Conservation (phyloP, 352 stramenopile species). For the Blastocystis sp. region DNA sequence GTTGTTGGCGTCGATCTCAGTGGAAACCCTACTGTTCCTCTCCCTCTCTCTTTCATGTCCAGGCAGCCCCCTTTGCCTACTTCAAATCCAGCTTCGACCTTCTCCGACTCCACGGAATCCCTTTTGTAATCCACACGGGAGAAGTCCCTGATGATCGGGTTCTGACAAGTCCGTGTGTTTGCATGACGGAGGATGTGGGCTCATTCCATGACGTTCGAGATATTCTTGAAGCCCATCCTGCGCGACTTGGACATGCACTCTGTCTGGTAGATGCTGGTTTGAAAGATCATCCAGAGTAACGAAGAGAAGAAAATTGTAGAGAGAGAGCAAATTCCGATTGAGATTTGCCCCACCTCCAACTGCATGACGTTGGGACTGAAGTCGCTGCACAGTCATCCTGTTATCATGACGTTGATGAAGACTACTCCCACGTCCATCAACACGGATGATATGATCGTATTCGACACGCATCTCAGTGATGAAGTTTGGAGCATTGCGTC, state of each 20-base stretch:
- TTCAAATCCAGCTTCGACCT: not conserved
- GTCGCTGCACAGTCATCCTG: not conserved
- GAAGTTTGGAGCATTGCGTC: not conserved
- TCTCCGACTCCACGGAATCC: not conserved
- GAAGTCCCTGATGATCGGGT: not conserved
- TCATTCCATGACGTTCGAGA: not conserved
- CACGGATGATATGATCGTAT: conserved; percentile 8
- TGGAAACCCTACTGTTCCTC: conserved; percentile 8
- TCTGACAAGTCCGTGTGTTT: not conserved
- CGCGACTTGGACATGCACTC: conserved; percentile 23
- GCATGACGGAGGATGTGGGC: not conserved
- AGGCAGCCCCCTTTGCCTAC: conserved; percentile 13
- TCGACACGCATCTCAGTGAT: not conserved
- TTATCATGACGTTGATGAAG: not conserved
- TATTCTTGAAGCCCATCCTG: not conserved
- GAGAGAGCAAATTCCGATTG: not conserved
- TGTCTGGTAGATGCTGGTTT: not conserved
- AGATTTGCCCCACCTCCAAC: conserved; percentile 33
- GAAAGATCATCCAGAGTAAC: not conserved
- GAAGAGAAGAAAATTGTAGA: not conserved
- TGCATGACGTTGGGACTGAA: conserved; percentile 2
- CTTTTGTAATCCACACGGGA: not conserved
- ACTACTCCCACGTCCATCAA: not conserved
- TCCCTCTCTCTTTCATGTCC: not conserved
- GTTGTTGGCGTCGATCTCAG: not conserved